phyloP scores from a whole-genome alignment of 202 grass and related monocot species.

The Saccharum hybrid region DNA sequence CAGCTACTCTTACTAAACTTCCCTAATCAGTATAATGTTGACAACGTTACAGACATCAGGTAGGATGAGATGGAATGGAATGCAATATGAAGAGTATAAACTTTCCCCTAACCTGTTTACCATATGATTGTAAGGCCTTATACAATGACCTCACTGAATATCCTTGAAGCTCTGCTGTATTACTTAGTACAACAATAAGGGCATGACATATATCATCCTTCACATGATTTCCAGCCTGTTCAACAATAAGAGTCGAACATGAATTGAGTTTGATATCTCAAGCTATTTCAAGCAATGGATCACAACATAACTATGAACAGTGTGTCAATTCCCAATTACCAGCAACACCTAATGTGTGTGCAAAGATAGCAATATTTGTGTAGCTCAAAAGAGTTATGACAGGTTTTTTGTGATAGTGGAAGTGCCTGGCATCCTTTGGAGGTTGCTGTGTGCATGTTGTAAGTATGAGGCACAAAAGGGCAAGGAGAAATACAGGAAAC shows the following conservation, averaged over 20 bases:
- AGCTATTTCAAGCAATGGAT: background rate
- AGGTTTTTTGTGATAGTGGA: background rate
- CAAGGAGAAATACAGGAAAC: background rate
- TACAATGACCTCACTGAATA: slow-evolving; percentile 93
- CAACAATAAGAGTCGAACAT: slow-evolving; percentile 42
- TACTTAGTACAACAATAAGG: slow-evolving; percentile 88
- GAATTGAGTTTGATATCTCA: slow-evolving; percentile 18
- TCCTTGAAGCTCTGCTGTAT: slow-evolving; percentile 94
- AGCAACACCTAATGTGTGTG: background rate
- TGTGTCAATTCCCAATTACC: background rate
- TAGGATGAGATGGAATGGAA: slow-evolving; percentile 30
- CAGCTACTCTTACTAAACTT: slow-evolving; percentile 89
- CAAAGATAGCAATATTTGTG: slow-evolving; percentile 23
- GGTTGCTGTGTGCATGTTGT: background rate
- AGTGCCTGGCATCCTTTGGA: background rate
- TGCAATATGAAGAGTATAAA: slow-evolving; percentile 21
- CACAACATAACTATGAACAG: background rate
- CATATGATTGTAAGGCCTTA: slow-evolving; percentile 70
- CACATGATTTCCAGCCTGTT: slow-evolving; percentile 86
- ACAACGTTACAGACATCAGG: slow-evolving; percentile 7
- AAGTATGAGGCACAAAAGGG: background rate
- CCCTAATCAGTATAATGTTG: slow-evolving; percentile 56
- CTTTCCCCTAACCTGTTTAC: slow-evolving; percentile 64
- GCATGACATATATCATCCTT: slow-evolving; percentile 99
- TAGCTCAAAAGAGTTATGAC: slow-evolving; percentile 5